phyloP scores from a whole-genome alignment of 2,329 filamentous ascomycete species.

The Lojkania enalia region DNA sequence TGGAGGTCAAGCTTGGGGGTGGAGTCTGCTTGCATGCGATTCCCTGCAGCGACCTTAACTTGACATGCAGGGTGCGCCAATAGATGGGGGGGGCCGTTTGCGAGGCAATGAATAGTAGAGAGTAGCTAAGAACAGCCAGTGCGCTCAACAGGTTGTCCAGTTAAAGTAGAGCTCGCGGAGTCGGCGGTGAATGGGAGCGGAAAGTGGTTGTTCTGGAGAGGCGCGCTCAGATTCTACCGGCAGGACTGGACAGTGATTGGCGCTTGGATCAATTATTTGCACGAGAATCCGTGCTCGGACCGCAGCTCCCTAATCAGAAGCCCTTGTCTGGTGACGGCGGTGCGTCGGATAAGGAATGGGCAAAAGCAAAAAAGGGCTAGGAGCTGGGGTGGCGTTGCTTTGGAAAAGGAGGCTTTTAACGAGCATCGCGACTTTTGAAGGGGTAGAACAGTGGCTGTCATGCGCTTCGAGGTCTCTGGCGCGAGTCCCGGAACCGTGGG shows the following conservation, averaged over 20 bases:
- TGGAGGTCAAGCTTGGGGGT: slow-evolving; percentile 23
- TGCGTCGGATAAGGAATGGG: slow-evolving; percentile 6
- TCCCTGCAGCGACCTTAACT: slow-evolving; percentile 19
- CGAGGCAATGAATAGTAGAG: slow-evolving; percentile 27
- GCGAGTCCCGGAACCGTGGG: not conserved
- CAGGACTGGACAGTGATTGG: slow-evolving; percentile 7
- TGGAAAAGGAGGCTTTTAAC: not conserved
- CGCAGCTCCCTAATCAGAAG: slow-evolving; percentile 1
- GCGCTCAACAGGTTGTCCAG: slow-evolving; percentile 23
- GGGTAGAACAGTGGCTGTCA: too few relatives aligned
- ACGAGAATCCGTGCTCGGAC: slow-evolving; percentile 5
- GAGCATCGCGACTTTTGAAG: not conserved
- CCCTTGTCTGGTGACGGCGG: not conserved
- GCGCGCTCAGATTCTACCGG: not conserved
- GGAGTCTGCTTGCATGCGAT: slow-evolving; percentile 29
- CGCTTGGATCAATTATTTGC: slow-evolving; percentile 6
- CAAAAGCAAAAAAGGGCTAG: slow-evolving; percentile 2
- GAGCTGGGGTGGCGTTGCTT: not conserved
- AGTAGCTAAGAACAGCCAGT: slow-evolving; percentile 15
- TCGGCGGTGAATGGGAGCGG: slow-evolving; percentile 3
- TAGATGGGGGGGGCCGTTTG: slow-evolving; percentile 14
- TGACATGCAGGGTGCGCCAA: slow-evolving; percentile 14
- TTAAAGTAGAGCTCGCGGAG: slow-evolving; percentile 13
- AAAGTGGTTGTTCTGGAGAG: slow-evolving; percentile 1
- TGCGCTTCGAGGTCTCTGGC: too few relatives aligned